Evolutionary conservation across 495 filamentous ascomycete species (phyloP).

Genomic region (Aspergillus wentii): DNA sequence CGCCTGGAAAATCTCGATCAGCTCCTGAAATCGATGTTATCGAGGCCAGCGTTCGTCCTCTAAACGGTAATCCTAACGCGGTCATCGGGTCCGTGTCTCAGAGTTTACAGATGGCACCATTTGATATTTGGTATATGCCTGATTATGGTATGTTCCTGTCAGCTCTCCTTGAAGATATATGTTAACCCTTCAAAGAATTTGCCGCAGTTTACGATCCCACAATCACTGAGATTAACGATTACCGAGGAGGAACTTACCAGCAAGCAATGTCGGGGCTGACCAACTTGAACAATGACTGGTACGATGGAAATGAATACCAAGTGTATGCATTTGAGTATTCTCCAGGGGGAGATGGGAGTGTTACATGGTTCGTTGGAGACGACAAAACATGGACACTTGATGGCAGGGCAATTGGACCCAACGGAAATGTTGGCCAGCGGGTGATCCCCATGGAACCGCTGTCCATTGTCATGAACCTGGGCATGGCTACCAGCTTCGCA

Average conservation of each 20-base stretch:
- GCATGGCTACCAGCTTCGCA: constrained; percentile 67
- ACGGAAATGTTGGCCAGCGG: constrained; percentile 70
- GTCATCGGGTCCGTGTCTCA: constrained; percentile 63
- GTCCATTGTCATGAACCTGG: constrained; percentile 65
- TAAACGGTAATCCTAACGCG: constrained; percentile 42
- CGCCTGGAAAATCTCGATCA: constrained; percentile 62
- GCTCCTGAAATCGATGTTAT: constrained; percentile 76
- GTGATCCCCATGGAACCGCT: constrained; percentile 67
- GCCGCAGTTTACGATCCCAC: constrained; percentile 56
- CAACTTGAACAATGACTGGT: constrained; percentile 73
- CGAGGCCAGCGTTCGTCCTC: constrained; percentile 57
- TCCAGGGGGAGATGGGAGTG: constrained; percentile 54
- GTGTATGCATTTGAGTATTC: constrained; percentile 70
- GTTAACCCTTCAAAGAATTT: constrained; percentile 39
- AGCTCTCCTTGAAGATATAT: background rate
- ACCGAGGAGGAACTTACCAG: constrained; percentile 65
- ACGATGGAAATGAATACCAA: constrained; percentile 68
- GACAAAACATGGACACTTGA: constrained; percentile 65
- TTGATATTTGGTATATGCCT: constrained; percentile 74
- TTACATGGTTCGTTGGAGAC: constrained; percentile 66
- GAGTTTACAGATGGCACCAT: constrained; percentile 68
- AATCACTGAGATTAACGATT: constrained; percentile 60
- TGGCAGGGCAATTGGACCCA: constrained; percentile 58
- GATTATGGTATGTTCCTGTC: constrained; percentile 47
- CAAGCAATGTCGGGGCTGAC: constrained; percentile 69